These are phyloP conservation scores for Trichomonas gallinae DNA, from an alignment of 208 protist genomes.

Conservation along the genomic window DNA sequence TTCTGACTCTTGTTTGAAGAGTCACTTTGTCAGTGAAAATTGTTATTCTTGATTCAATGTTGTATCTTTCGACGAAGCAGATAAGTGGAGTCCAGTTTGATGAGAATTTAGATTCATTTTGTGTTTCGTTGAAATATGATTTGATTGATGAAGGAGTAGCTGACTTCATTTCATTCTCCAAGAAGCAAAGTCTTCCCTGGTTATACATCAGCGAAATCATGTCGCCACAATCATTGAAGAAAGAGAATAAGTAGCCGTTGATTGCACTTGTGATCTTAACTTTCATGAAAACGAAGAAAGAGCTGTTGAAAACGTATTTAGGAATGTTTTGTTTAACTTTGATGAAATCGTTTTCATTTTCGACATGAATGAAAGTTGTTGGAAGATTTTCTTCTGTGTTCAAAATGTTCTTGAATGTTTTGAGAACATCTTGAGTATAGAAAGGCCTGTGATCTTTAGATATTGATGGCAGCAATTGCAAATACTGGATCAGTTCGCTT, in stretches of 20 bases:
- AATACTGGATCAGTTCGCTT: background rate
- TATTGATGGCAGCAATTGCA: background rate
- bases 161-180: background rate
- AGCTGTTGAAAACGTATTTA: background rate
- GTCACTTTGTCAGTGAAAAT: background rate
- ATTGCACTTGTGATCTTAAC: background rate
- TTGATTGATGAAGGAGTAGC: too few relatives aligned
- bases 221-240: background rate
- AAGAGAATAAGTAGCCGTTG: background rate
- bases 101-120: background rate
- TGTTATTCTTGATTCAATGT: background rate
- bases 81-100: background rate
- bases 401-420: background rate
- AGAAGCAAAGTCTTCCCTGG: background rate
- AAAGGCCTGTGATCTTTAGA: background rate
- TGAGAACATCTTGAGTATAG: background rate
- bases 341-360: background rate
- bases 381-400: background rate
- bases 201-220: background rate
- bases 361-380: background rate
- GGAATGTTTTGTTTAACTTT: background rate
- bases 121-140: background rate
- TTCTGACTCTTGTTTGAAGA: background rate
- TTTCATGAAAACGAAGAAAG: background rate
- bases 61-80: background rate